Percentiles rank a stretch among this genome's conserved stretches.
These are phyloP conservation scores for Metschnikowia colocasiae DNA, from an alignment of 805 yeast genomes.

Conservation along the genomic window DNA sequence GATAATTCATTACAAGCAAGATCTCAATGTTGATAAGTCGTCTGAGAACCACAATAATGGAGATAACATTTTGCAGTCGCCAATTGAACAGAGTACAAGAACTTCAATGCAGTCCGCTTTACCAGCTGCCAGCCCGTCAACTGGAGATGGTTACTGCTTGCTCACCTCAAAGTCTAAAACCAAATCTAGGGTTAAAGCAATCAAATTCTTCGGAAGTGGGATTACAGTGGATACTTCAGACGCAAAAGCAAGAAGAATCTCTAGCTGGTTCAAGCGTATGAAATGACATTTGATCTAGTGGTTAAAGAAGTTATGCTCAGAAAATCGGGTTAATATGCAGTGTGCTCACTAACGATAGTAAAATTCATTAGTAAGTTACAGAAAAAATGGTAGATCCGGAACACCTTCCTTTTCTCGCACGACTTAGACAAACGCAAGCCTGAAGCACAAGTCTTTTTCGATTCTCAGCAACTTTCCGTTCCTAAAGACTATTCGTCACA, in stretches of 20 bases:
- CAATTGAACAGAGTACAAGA: not conserved
- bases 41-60: not conserved
- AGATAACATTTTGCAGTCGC: not conserved
- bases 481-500: not conserved
- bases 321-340: not conserved
- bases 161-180: not conserved
- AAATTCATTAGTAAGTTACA: not conserved
- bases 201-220: not conserved
- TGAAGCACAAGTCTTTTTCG: not conserved
- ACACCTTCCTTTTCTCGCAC: not conserved
- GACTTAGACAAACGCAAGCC: not conserved
- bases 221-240: not conserved
- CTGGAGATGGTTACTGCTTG: not conserved
- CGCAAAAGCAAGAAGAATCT: not conserved
- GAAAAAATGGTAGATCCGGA: not conserved
- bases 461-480: not conserved
- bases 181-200: not conserved
- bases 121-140: not conserved
- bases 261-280: constrained; percentile 1
- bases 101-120: not conserved
- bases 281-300: not conserved
- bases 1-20: too few relatives aligned
- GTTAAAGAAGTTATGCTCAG: not conserved
- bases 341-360: not conserved
- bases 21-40: not conserved